Conservation (phyloP, 2,329 filamentous ascomycete genomes). For the Ascochyta fabae region DNA sequence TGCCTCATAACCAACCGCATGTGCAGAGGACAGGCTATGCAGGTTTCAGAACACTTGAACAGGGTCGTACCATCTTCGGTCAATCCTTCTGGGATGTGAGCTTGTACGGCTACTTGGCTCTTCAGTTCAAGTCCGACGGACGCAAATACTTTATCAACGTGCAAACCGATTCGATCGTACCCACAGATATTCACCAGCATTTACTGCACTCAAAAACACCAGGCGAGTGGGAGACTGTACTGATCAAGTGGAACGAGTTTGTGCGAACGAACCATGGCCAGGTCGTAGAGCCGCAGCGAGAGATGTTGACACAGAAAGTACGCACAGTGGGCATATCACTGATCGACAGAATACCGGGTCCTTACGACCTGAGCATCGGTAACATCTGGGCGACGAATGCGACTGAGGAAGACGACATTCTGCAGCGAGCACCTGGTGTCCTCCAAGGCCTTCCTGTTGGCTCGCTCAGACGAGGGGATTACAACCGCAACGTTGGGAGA, state of each 20-base stretch:
- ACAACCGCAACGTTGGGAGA: slow-evolving; percentile 26
- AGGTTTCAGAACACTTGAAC: slow-evolving; percentile 84
- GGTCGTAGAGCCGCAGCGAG: slow-evolving; percentile 90
- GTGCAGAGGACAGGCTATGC: slow-evolving; percentile 85
- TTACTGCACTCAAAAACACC: slow-evolving; percentile 78
- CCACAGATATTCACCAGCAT: slow-evolving; percentile 96
- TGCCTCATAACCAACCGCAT: slow-evolving; percentile 76
- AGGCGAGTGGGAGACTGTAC: slow-evolving; percentile 93
- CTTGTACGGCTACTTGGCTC: slow-evolving; percentile 82
- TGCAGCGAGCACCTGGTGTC: slow-evolving; percentile 32
- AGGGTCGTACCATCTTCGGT: slow-evolving; percentile 81
- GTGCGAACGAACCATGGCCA: slow-evolving; percentile 92
- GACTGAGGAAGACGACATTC: slow-evolving; percentile 43
- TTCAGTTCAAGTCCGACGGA: slow-evolving; percentile 89
- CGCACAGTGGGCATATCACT: slow-evolving; percentile 84
- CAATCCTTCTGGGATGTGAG: slow-evolving; percentile 87
- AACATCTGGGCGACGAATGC: slow-evolving; percentile 90
- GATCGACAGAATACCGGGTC: slow-evolving; percentile 86
- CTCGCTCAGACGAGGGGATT: slow-evolving; percentile 24
- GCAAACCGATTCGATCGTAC: slow-evolving; percentile 91
- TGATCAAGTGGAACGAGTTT: slow-evolving; percentile 90
- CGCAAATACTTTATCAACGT: slow-evolving; percentile 94
- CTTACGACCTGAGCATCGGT: slow-evolving; percentile 86
- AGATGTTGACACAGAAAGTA: slow-evolving; percentile 86
- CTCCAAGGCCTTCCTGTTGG: slow-evolving; percentile 35